Evolutionary conservation across 768 basidiomycete species (phyloP).

Genomic region (Kwoniella dejecticola): DNA sequence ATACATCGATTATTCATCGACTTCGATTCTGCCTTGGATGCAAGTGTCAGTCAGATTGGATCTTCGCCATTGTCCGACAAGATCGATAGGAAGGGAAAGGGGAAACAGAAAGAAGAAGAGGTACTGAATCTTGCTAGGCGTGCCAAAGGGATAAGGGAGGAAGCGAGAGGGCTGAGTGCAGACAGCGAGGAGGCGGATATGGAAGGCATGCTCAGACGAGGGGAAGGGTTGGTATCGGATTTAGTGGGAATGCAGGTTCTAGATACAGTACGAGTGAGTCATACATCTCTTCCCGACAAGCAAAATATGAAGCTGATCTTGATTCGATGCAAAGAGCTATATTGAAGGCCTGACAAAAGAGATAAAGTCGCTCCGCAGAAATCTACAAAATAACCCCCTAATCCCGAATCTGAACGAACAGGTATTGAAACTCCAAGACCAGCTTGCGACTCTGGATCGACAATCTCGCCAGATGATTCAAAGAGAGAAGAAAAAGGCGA

Average conservation of each 20-base stretch:
- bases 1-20: slow-evolving; percentile 41
- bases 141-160: slow-evolving; percentile 32
- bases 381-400: slow-evolving; percentile 26
- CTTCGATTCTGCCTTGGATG: slow-evolving; percentile 13
- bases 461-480: slow-evolving; percentile 8
- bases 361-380: slow-evolving; percentile 21
- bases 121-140: slow-evolving; percentile 34
- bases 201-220: slow-evolving; percentile 22
- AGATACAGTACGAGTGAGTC: slow-evolving; percentile 32
- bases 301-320: neutral
- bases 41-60: slow-evolving; percentile 3
- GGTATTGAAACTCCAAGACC: neutral
- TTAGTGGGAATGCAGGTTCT: slow-evolving; percentile 30
- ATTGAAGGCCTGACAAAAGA: slow-evolving; percentile 29
- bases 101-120: slow-evolving; percentile 24
- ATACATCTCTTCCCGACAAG: neutral
- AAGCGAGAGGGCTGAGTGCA: slow-evolving; percentile 18
- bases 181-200: slow-evolving; percentile 30
- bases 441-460: slow-evolving; percentile 1
- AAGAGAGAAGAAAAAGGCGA: slow-evolving; percentile 13
- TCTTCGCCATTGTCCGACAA: slow-evolving; percentile 8
- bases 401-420: slow-evolving; percentile 17
- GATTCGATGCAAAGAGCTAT: slow-evolving; percentile 25
- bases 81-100: neutral
- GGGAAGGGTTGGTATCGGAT: slow-evolving; percentile 30